Conservation (phyloP, 768 basidiomycete species). For the Auricularia auricula-judae region DNA sequence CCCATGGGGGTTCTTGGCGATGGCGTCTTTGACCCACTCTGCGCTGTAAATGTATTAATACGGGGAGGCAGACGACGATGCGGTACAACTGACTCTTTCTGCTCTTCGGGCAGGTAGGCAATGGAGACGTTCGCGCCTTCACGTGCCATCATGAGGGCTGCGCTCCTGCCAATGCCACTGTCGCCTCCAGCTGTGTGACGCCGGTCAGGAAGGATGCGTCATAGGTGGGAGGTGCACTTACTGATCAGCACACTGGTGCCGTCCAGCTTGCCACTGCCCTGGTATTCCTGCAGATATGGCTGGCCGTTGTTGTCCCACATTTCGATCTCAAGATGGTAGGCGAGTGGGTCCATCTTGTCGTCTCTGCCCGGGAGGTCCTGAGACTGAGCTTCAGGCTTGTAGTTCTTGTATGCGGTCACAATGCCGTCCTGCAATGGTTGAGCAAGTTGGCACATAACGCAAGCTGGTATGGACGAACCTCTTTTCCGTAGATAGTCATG, state of each 20-base stretch:
- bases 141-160: conserved; percentile 21
- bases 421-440: background rate
- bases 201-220: conserved; percentile 13
- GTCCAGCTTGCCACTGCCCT: conserved; percentile 32
- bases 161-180: conserved; percentile 9
- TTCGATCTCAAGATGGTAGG: conserved; percentile 18
- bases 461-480: background rate
- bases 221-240: background rate
- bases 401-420: background rate
- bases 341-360: conserved; percentile 29
- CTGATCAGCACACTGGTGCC: conserved; percentile 13
- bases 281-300: conserved; percentile 40
- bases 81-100: conserved; percentile 25
- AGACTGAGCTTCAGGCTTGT: conserved; percentile 18
- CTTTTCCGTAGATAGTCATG: background rate
- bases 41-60: conserved; percentile 15
- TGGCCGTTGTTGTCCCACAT: conserved; percentile 41
- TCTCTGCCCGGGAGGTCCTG: conserved; percentile 41
- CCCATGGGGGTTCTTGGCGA: conserved; percentile 31
- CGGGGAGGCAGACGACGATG: background rate
- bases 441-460: no score
- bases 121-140: conserved; percentile 17
- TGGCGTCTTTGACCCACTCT: conserved; percentile 33
- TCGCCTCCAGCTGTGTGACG: conserved; percentile 6
- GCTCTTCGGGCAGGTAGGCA: conserved; percentile 44